Conservation (phyloP, 2,329 filamentous ascomycete genomes). For the Lachnellula cervina region DNA sequence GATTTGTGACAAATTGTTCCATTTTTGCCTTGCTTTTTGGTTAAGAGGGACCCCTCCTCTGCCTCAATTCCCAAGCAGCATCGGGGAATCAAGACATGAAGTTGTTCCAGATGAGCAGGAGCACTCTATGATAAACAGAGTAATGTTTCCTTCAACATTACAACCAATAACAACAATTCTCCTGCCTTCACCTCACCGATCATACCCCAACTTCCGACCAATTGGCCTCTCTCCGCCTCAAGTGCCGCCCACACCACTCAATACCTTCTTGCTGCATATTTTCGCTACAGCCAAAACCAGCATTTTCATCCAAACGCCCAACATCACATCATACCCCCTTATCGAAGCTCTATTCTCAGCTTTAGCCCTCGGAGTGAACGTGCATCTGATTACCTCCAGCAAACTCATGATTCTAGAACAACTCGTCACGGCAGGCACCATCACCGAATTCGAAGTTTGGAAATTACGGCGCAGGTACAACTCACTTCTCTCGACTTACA, state of each 20-base stretch:
- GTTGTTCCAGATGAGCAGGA: background rate
- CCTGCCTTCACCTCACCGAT: conserved; percentile 63
- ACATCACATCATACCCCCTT: conserved; percentile 65
- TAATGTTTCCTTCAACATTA: background rate
- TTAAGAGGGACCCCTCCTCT: conserved; percentile 30
- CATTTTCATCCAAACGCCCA: conserved; percentile 73
- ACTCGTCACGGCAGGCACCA: conserved; percentile 72
- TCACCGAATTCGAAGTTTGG: conserved; percentile 60
- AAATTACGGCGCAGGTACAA: conserved; percentile 54
- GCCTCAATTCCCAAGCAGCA: conserved; percentile 7
- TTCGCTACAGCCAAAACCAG: conserved; percentile 62
- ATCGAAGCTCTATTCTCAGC: conserved; percentile 57
- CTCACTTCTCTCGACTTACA: conserved; percentile 20
- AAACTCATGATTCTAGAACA: conserved; percentile 76
- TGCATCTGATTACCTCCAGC: conserved; percentile 62
- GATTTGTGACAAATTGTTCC: conserved; percentile 55
- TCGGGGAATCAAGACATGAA: background rate
- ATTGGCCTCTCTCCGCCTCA: conserved; percentile 2
- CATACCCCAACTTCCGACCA: conserved; percentile 15
- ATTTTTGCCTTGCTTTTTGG: conserved; percentile 70
- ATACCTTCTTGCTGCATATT: conserved; percentile 58
- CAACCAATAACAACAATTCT: conserved; percentile 51
- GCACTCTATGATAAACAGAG: background rate
- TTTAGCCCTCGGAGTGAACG: conserved; percentile 60
- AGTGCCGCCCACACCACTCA: conserved; percentile 40